Percentiles rank a stretch among this genome's conserved stretches.
phyloP scores from a whole-genome alignment of 257 asterid genomes.

The Apocynum venetum region DNA sequence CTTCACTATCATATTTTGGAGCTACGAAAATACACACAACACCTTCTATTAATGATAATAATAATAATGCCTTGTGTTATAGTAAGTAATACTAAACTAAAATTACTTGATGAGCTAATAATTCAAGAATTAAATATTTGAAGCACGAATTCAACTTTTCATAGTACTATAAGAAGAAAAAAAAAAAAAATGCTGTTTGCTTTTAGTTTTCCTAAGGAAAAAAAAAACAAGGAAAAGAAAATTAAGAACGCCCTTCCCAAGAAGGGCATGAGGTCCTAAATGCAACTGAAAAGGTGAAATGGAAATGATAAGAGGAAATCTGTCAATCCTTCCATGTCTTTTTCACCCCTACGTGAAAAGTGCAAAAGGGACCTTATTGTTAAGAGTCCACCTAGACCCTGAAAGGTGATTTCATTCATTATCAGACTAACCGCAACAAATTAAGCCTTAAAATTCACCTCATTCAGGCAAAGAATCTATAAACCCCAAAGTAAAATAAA shows the following conservation, averaged over 20 bases:
- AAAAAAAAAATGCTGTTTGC: too few relatives aligned
- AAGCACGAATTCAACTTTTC: too few relatives aligned
- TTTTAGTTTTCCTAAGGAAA: too few relatives aligned
- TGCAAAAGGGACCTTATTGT: neutral
- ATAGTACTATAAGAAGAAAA: too few relatives aligned
- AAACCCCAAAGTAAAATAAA: neutral
- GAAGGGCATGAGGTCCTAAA: neutral
- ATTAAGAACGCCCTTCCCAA: neutral
- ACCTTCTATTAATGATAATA: too few relatives aligned
- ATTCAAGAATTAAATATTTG: too few relatives aligned
- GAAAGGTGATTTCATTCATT: too few relatives aligned
- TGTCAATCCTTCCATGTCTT: neutral
- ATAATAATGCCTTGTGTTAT: too few relatives aligned
- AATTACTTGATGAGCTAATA: neutral
- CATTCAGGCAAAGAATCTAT: neutral
- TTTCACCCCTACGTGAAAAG: constrained; percentile 3
- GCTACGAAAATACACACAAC: too few relatives aligned
- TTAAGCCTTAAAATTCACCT: neutral
- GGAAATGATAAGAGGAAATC: neutral
- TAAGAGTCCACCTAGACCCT: neutral
- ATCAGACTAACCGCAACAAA: neutral
- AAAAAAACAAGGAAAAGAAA: too few relatives aligned
- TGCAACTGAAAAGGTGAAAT: constrained; percentile 1
- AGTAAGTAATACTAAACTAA: too few relatives aligned
- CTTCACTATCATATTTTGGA: too few relatives aligned